Evolutionary conservation across 768 basidiomycete species (phyloP), one percentile per base, ranked within the genome.

Genomic region (Mrakia gelida): DNA sequence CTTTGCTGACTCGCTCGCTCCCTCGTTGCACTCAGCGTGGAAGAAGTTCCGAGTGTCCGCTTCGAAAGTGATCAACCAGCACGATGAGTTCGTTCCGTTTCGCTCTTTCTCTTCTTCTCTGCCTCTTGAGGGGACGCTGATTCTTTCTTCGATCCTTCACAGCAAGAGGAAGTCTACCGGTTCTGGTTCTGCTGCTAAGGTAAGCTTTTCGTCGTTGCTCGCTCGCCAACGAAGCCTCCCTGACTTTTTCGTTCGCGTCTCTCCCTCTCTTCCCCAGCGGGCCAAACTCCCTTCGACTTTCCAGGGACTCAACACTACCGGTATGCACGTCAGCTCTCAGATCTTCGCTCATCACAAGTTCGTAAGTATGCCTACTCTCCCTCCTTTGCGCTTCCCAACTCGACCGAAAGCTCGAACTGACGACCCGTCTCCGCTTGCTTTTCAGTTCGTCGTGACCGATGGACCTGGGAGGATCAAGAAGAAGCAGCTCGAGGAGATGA

Each of bases 301-400:
- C 81, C 86, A 88, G 78, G 91, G 91, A 1, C 86, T 89, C n/a
- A 88, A 88, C 74, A 84, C 90, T 18, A 88, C 41, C 2, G 67
- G 41, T 10, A 86, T 93, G 30, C 80, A 87, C 56, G 86, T 90
- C 9, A 87, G 90, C 80, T 88, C 88, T 8, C 85, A 89, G 38
- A 83, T 97, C 26, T 93, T 98, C 81, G 85, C 88, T 21, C 91
- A 88, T 34, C 87, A 91, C 85, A 92, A 87, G 74, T 96, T 98
- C 82, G 95, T 95, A 73, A 82, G 91, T 86, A 15, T 13, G 1
- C n/a, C 30, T 3, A 8, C 54, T 71, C 9, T 74, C 34, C 0
- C 1, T 75, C 38, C 5, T 54, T 5, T 21, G 54, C 26, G 10
- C n/a, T n/a, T 62, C 8, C 56, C 2, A 0, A 56, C 45, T 49